Evolutionary conservation across 2,329 filamentous ascomycete species (phyloP).

Genomic region (Thyridium curvatum): DNA sequence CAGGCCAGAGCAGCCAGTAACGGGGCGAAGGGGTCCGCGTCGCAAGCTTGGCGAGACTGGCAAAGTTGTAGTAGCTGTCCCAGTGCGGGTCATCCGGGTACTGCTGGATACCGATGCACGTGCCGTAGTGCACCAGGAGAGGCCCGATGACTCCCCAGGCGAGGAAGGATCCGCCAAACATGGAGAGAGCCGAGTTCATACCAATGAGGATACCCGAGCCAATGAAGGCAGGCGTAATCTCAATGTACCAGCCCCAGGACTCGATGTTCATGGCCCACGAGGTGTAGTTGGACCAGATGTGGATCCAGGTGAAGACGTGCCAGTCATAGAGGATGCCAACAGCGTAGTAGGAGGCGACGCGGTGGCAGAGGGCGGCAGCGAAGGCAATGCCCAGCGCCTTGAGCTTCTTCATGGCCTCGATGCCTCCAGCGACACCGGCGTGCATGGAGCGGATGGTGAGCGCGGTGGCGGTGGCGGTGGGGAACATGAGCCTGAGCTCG

Average conservation of each 20-base stretch:
- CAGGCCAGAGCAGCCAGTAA: constrained; percentile 35
- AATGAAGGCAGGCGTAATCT: constrained; percentile 53
- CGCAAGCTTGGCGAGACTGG: constrained; percentile 23
- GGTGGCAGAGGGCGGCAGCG: constrained; percentile 39
- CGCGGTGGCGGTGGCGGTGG: constrained; percentile 52
- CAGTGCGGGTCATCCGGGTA: constrained; percentile 32
- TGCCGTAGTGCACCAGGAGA: constrained; percentile 44
- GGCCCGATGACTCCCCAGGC: constrained; percentile 54
- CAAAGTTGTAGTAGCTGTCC: constrained; percentile 29
- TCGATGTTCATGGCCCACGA: constrained; percentile 45
- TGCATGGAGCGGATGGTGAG: constrained; percentile 60
- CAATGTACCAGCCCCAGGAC: constrained; percentile 52
- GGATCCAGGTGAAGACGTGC: constrained; percentile 47
- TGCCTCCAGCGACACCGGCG: constrained; percentile 42
- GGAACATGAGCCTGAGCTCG: constrained; percentile 52
- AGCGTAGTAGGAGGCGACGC: constrained; percentile 53
- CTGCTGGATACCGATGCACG: constrained; percentile 31
- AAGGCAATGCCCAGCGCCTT: constrained; percentile 48
- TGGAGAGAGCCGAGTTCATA: constrained; percentile 51
- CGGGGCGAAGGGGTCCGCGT: constrained; percentile 25
- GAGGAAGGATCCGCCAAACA: constrained; percentile 47
- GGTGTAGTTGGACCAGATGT: constrained; percentile 46
- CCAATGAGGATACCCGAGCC: constrained; percentile 53
- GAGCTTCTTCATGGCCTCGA: constrained; percentile 49
- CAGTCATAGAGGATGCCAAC: constrained; percentile 55